Evolutionary conservation across 345 rosid genomes (phyloP).

Genomic region (Eucalyptus microcorys): DNA sequence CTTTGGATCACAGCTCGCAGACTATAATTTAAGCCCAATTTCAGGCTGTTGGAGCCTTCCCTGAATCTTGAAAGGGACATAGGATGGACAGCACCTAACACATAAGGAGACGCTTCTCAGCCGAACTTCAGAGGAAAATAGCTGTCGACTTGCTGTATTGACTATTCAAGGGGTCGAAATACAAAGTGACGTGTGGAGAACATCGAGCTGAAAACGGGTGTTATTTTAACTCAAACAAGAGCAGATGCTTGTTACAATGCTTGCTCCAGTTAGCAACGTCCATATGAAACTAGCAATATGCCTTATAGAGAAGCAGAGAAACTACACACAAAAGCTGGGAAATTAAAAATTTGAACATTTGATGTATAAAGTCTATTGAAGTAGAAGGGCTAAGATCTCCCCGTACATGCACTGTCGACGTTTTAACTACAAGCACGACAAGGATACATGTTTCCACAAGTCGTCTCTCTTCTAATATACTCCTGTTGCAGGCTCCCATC

Average conservation of each 20-base stretch:
- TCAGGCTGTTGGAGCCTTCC: background rate
- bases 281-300: fast-evolving
- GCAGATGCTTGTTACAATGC: background rate
- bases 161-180: background rate
- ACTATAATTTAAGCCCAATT: background rate
- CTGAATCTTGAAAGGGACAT: background rate
- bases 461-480: background rate
- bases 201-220: fast-evolving
- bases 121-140: background rate
- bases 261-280: background rate
- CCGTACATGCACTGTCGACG: fast-evolving
- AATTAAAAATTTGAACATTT: background rate
- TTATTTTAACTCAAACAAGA: background rate
- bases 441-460: background rate
- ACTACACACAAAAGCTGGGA: fast-evolving
- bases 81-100: background rate
- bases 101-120: background rate
- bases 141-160: background rate
- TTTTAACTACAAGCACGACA: background rate
- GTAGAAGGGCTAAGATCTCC: background rate
- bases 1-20: background rate
- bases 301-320: background rate
- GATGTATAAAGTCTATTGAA: background rate
- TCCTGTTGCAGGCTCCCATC: background rate
- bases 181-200: background rate